phyloP scores from a whole-genome alignment of 2,329 filamentous ascomycete genomes.

The Neofusicoccum sp. region DNA sequence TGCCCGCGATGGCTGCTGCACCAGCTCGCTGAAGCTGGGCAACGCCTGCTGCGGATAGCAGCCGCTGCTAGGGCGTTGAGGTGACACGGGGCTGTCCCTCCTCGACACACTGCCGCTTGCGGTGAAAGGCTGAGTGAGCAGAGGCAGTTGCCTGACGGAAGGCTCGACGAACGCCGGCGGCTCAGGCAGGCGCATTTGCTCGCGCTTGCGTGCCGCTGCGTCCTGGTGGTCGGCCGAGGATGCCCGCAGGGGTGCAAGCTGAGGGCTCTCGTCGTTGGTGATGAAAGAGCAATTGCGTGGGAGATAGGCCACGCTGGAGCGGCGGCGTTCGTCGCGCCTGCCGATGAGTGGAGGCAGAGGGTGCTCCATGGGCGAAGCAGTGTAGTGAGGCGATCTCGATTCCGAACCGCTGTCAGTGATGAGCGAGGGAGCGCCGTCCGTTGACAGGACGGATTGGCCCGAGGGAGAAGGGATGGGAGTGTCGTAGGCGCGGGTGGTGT shows the following conservation, averaged over 20 bases:
- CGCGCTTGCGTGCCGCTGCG: constrained; percentile 27
- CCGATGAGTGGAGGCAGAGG: constrained; percentile 39
- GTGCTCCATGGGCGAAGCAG: constrained; percentile 51
- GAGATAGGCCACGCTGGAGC: constrained; percentile 38
- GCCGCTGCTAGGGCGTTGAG: constrained; percentile 1
- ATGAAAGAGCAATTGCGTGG: constrained; percentile 42
- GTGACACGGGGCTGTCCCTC: constrained; percentile 22
- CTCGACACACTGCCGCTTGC: neutral
- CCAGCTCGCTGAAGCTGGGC: constrained; percentile 37
- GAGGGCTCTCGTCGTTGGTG: constrained; percentile 35
- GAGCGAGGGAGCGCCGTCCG: constrained; percentile 67
- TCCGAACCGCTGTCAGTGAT: constrained; percentile 65
- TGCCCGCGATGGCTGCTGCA: constrained; percentile 33
- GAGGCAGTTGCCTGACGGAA: constrained; percentile 15
- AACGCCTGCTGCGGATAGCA: constrained; percentile 31
- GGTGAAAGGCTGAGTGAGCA: constrained; percentile 35
- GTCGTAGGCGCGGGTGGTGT: constrained; percentile 46
- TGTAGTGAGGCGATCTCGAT: constrained; percentile 49
- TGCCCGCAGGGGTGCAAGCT: neutral
- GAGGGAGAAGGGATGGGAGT: constrained; percentile 65
- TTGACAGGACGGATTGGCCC: constrained; percentile 64
- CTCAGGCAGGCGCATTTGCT: constrained; percentile 28
- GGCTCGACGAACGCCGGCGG: constrained; percentile 5
- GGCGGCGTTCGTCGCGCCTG: constrained; percentile 39
- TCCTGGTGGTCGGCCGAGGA: constrained; percentile 5